A percentile compares a stretch with the other conserved stretches of the same genome.
Evolutionary conservation across 2,329 filamentous ascomycete species (phyloP).

Genomic region (Fusarium lateritium): DNA sequence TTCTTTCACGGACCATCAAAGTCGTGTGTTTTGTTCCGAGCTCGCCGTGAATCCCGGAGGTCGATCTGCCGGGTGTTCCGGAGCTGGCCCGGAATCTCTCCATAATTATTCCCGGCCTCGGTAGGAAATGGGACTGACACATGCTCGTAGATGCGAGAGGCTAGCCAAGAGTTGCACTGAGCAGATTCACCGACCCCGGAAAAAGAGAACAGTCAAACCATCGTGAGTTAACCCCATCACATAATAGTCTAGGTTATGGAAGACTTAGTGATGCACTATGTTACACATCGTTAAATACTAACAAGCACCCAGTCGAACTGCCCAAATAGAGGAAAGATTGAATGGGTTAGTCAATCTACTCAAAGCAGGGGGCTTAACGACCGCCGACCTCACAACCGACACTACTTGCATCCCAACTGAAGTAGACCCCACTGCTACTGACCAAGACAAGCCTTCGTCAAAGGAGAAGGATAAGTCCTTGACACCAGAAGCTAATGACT

Average conservation of each 20-base stretch:
- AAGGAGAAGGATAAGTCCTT: conserved; percentile 30
- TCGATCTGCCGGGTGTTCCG: conserved; percentile 28
- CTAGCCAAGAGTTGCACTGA: conserved; percentile 63
- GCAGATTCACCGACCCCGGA: conserved; percentile 65
- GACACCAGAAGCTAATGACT: conserved; percentile 38
- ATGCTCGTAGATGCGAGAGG: conserved; percentile 60
- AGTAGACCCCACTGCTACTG: conserved; percentile 43
- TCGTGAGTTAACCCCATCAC: conserved; percentile 59
- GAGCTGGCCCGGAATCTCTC: conserved; percentile 21
- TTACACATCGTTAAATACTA: neutral
- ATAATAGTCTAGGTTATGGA: no score
- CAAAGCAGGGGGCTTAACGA: conserved; percentile 58
- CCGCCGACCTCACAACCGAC: conserved; percentile 43
- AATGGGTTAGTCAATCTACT: conserved; percentile 65
- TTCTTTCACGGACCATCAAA: neutral
- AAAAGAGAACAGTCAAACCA: conserved; percentile 65
- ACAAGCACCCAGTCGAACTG: conserved; percentile 58
- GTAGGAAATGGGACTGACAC: conserved; percentile 23
- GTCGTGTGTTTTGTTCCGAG: conserved; percentile 13
- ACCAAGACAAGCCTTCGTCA: conserved; percentile 48
- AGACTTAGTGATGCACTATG: neutral
- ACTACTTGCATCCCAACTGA: conserved; percentile 50
- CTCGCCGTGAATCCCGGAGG: conserved; percentile 10
- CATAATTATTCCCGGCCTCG: conserved; percentile 29
- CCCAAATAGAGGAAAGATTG: conserved; percentile 65